These are phyloP conservation scores for Coriolopsis trogii DNA, from an alignment of 1,284 basidiomycete genomes.

Conservation along the genomic window DNA sequence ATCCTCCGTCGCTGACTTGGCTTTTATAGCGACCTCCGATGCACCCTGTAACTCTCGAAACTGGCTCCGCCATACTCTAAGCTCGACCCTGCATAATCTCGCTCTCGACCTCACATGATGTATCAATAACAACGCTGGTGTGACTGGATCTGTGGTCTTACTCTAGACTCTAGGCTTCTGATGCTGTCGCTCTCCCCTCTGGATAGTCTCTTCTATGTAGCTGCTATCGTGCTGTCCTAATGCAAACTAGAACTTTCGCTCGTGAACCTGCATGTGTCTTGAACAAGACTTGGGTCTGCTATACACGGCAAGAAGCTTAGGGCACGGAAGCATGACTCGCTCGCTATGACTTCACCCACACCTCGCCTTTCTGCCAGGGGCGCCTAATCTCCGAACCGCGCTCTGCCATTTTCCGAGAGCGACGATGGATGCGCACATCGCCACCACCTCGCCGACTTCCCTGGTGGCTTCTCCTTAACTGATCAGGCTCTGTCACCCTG, in stretches of 20 bases:
- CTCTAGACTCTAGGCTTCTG: constrained; percentile 6
- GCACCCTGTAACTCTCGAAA: not conserved
- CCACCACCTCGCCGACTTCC: constrained; percentile 6
- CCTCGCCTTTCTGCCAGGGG: constrained; percentile 13
- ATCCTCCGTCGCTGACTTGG: not conserved
- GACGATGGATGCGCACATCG: constrained; percentile 7
- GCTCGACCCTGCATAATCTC: not conserved
- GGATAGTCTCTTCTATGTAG: constrained; percentile 22
- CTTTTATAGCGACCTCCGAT: not conserved
- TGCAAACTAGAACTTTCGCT: constrained; percentile 11
- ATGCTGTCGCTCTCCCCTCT: constrained; percentile 13
- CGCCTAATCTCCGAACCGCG: constrained; percentile 22
- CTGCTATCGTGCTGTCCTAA: constrained; percentile 18
- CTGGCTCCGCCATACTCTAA: not conserved
- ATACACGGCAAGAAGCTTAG: constrained; percentile 12
- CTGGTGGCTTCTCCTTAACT: constrained; percentile 16
- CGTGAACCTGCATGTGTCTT: constrained; percentile 3
- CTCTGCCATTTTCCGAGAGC: constrained; percentile 6
- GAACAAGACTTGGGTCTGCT: constrained; percentile 10
- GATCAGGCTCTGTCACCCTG: constrained; percentile 9
- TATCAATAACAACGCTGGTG: constrained; percentile 10
- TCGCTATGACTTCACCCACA: constrained; percentile 11
- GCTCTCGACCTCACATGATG: constrained; percentile 6
- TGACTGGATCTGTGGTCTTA: constrained; percentile 20
- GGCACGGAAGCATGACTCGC: constrained; percentile 13